Percentiles rank a stretch among this genome's conserved stretches.
These are phyloP conservation scores for Gloeostereum incarnatum DNA, from an alignment of 768 basidiomycete genomes.

Conservation along the genomic window DNA sequence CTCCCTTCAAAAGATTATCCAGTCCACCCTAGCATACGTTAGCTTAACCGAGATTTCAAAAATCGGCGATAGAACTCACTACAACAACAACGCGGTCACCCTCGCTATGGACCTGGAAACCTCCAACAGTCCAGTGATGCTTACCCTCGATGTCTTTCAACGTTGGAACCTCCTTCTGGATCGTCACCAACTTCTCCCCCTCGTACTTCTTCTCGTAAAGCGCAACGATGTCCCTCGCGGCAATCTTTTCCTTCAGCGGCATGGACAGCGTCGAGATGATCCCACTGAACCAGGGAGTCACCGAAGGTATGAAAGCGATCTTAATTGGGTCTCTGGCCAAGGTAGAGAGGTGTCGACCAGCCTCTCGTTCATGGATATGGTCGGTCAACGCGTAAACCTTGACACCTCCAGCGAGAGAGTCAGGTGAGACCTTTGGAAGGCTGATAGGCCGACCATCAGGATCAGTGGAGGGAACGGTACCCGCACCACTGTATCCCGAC, in stretches of 20 bases:
- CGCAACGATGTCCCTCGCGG: slow-evolving; percentile 61
- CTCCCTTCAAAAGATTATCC: slow-evolving; percentile 96
- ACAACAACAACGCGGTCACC: slow-evolving; percentile 93
- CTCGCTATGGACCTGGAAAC: slow-evolving; percentile 85
- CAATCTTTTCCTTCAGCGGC: slow-evolving; percentile 58
- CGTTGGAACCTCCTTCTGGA: slow-evolving; percentile 63
- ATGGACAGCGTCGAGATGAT: slow-evolving; percentile 84
- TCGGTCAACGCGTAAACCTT: slow-evolving; percentile 88
- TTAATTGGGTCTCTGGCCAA: slow-evolving; percentile 27
- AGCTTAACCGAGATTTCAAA: not conserved
- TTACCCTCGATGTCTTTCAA: slow-evolving; percentile 68
- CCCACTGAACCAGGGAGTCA: slow-evolving; percentile 94
- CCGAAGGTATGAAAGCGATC: slow-evolving; percentile 80
- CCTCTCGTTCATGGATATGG: slow-evolving; percentile 98
- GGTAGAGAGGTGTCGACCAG: slow-evolving; percentile 73
- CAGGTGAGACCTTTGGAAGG: slow-evolving; percentile 73
- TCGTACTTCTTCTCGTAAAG: slow-evolving; percentile 75
- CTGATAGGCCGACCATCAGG: slow-evolving; percentile 64
- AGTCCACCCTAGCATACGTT: slow-evolving; percentile 60
- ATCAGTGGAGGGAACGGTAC: slow-evolving; percentile 68
- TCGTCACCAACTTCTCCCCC: slow-evolving; percentile 61
- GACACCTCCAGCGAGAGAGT: slow-evolving; percentile 66
- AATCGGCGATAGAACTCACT: slow-evolving; percentile 40
- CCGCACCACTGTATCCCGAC: slow-evolving; percentile 94
- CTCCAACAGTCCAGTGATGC: slow-evolving; percentile 89